Evolutionary conservation across 2,329 filamentous ascomycete species (phyloP).

Genomic region (Ascomycota sp.): DNA sequence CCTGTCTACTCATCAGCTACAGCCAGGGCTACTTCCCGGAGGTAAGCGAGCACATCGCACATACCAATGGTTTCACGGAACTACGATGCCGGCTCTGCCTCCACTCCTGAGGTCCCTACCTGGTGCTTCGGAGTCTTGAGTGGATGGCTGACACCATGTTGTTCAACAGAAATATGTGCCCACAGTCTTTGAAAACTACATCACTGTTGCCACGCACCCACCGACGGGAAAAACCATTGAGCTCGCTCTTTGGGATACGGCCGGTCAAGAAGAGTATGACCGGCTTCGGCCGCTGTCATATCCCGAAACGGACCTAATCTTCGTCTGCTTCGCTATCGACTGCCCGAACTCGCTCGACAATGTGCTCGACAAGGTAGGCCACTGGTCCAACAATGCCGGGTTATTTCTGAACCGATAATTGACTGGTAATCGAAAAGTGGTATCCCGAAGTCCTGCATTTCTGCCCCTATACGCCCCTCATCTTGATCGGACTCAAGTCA

Average conservation of each 20-base stretch:
- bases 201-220: slow-evolving; percentile 82
- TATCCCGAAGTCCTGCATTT: slow-evolving; percentile 98
- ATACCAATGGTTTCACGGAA: too few species aligned
- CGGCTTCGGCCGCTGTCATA: slow-evolving; percentile 87
- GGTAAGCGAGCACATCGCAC: slow-evolving; percentile 31
- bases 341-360: slow-evolving; percentile 97
- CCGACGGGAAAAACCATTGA: slow-evolving; percentile 85
- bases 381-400: neutral
- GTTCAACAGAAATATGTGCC: slow-evolving; percentile 83
- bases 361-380: slow-evolving; percentile 82
- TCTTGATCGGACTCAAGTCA: slow-evolving; percentile 91
- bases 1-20: slow-evolving; percentile 94
- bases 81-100: too few species aligned
- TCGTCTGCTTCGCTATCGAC: slow-evolving; percentile 98
- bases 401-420: neutral
- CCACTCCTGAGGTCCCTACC: too few species aligned
- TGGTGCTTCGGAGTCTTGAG: too few species aligned
- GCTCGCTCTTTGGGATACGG: slow-evolving; percentile 93
- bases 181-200: slow-evolving; percentile 99
- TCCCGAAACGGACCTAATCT: slow-evolving; percentile 91
- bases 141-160: neutral
- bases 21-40: slow-evolving; percentile 97
- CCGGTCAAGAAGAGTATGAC: slow-evolving; percentile 97
- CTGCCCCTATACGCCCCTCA: slow-evolving; percentile 88
- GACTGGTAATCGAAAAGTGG: slow-evolving; percentile 42